Evolutionary conservation across 306 rosid genomes (phyloP).

Genomic region (Sophora flavescens): DNA sequence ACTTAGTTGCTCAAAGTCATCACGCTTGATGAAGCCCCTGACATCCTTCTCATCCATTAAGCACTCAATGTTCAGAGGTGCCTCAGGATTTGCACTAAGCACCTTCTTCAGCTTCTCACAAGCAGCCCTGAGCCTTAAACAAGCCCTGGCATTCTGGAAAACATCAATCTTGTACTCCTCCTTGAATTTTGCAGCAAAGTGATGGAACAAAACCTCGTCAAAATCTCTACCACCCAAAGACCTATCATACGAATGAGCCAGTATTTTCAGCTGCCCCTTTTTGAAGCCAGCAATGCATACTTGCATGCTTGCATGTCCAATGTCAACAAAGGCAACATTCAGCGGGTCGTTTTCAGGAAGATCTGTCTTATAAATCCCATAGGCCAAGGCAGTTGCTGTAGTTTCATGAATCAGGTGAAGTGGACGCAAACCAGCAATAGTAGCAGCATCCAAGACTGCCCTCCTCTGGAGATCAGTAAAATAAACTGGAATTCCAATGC

Average conservation of each 20-base stretch:
- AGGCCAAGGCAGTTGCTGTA: conserved; percentile 93
- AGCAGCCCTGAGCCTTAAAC: conserved; percentile 80
- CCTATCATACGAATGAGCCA: conserved; percentile 86
- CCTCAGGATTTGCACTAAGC: conserved; percentile 95
- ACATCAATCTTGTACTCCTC: conserved; percentile 91
- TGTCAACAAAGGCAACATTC: conserved; percentile 91
- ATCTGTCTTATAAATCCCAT: conserved; percentile 96
- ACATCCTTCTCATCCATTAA: conserved; percentile 98
- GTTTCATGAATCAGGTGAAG: conserved; percentile 90
- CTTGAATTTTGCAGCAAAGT: conserved; percentile 82
- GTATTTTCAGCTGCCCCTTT: conserved; percentile 86
- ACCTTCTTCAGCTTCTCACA: conserved; percentile 95
- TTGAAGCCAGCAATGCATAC: conserved; percentile 93
- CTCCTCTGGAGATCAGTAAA: conserved; percentile 96
- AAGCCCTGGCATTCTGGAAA: conserved; percentile 83
- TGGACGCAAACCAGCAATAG: conserved; percentile 91
- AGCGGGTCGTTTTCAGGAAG: conserved; percentile 83
- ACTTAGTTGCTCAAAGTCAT: conserved; percentile 86
- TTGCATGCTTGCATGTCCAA: conserved; percentile 98
- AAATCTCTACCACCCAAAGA: conserved; percentile 96
- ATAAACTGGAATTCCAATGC: conserved; percentile 93
- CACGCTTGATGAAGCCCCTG: conserved; percentile 82
- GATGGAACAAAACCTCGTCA: conserved; percentile 80
- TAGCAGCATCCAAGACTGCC: conserved; percentile 89
- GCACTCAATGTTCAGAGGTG: conserved; percentile 92